Conservation (phyloP, 2,329 filamentous ascomycete genomes). For the Diplodia corticola region DNA sequence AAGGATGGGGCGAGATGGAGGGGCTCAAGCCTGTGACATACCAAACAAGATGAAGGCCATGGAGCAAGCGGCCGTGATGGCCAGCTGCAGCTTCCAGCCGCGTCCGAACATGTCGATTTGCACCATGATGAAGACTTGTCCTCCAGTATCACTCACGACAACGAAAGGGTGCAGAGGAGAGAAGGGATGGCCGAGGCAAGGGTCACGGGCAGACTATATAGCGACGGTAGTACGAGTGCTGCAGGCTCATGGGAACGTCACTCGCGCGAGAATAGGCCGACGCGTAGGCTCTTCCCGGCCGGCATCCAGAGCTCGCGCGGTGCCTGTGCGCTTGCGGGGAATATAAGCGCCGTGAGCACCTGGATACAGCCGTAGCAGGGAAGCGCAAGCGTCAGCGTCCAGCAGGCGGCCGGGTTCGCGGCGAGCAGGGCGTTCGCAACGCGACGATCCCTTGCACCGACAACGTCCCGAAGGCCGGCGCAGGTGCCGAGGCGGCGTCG, state of each 20-base stretch:
- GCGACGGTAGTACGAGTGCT: background rate
- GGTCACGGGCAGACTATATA: background rate
- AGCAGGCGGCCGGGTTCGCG: background rate
- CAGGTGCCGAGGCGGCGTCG: slow-evolving; percentile 1
- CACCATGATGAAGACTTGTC: background rate
- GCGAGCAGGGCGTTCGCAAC: background rate
- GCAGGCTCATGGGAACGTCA: background rate
- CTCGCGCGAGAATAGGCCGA: background rate
- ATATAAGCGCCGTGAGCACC: slow-evolving; percentile 5
- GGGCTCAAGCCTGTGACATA: background rate
- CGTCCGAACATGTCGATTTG: slow-evolving; percentile 21
- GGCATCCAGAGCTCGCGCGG: background rate
- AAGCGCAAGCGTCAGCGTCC: slow-evolving; percentile 1
- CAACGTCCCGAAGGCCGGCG: slow-evolving; percentile 4
- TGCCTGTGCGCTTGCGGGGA: background rate
- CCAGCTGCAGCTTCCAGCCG: slow-evolving; percentile 21
- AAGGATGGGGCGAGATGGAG: background rate
- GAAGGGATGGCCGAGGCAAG: background rate
- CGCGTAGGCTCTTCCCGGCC: background rate
- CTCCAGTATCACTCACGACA: background rate
- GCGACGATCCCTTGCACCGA: slow-evolving; percentile 7
- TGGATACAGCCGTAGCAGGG: background rate
- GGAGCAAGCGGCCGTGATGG: slow-evolving; percentile 17
- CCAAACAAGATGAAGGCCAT: slow-evolving; percentile 23
- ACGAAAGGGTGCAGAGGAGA: background rate